Evolutionary conservation across 2,329 filamentous ascomycete genomes (phyloP).

Genomic region (Alternaria ethzedia): DNA sequence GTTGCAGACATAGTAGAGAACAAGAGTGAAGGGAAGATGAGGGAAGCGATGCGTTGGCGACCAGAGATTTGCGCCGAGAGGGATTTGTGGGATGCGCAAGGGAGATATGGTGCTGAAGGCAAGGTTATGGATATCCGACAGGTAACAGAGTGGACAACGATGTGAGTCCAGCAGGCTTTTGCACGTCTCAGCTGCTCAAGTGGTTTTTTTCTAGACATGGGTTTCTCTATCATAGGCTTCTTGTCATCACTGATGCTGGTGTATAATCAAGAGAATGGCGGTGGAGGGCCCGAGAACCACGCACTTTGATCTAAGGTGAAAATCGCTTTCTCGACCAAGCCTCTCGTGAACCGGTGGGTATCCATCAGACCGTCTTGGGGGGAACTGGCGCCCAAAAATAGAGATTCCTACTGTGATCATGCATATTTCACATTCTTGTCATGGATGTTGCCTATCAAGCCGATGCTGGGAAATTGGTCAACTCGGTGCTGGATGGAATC

Average conservation of each 20-base stretch:
- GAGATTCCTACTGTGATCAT: conserved; percentile 6
- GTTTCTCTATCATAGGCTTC: not conserved
- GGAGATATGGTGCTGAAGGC: conserved; percentile 56
- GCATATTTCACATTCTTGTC: not conserved
- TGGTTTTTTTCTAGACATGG: not conserved
- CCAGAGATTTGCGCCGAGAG: conserved; percentile 57
- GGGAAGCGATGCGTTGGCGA: conserved; percentile 57
- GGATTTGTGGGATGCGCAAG: conserved; percentile 58
- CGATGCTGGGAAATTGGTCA: not conserved
- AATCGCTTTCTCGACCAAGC: not conserved
- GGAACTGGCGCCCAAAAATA: not conserved
- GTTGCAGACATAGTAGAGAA: conserved; percentile 55
- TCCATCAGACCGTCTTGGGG: not conserved
- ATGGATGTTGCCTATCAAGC: not conserved
- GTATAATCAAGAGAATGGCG: not conserved
- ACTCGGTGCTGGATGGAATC: not conserved
- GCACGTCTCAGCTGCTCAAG: not conserved
- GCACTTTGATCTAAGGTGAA: not conserved
- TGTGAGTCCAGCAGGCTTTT: not conserved
- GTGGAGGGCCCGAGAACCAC: not conserved
- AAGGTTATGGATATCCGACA: conserved; percentile 58
- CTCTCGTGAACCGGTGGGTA: not conserved
- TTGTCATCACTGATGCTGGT: not conserved
- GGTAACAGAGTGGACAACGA: conserved; percentile 37
- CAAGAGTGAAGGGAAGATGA: conserved; percentile 51